These are phyloP conservation scores for Circinella umbellata DNA, from an alignment of 371 early-diverging fungal genomes.

Conservation along the genomic window DNA sequence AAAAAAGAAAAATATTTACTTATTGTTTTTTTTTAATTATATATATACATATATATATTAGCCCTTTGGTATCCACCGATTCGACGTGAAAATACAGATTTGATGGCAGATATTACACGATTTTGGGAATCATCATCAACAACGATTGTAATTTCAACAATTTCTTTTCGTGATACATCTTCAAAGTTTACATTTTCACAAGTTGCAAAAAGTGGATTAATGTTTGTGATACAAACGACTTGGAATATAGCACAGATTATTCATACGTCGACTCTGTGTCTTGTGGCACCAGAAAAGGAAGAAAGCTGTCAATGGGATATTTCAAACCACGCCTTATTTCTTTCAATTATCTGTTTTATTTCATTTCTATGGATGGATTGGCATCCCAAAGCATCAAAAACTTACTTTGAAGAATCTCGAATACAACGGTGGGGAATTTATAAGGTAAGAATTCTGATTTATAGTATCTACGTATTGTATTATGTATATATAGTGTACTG, in stretches of 20 bases:
- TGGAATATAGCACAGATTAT: not conserved
- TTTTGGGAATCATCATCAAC: not conserved
- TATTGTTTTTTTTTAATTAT: not conserved
- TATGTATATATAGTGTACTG: not conserved
- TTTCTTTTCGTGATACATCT: not conserved
- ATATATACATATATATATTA: not conserved
- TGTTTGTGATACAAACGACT: not conserved
- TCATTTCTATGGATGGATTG: conserved; percentile 22
- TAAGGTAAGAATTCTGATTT: conserved; percentile 7
- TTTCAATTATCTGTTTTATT: not conserved
- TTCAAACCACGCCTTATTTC: not conserved
- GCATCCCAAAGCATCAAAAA: conserved; percentile 20
- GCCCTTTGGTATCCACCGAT: conserved; percentile 7
- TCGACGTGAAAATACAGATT: not conserved
- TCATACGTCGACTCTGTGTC: not conserved
- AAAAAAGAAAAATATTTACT: no score
- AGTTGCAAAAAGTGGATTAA: not conserved
- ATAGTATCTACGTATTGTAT: no score
- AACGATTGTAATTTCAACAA: not conserved
- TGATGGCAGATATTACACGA: not conserved
- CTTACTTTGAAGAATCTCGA: conserved; percentile 12
- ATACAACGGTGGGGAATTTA: conserved; percentile 15
- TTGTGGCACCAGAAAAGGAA: conserved; percentile 8
- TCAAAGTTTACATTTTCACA: not conserved
- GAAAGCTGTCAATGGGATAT: conserved; percentile 13